Conservation (phyloP, 805 yeast species). For the Spathaspora boniae region DNA sequence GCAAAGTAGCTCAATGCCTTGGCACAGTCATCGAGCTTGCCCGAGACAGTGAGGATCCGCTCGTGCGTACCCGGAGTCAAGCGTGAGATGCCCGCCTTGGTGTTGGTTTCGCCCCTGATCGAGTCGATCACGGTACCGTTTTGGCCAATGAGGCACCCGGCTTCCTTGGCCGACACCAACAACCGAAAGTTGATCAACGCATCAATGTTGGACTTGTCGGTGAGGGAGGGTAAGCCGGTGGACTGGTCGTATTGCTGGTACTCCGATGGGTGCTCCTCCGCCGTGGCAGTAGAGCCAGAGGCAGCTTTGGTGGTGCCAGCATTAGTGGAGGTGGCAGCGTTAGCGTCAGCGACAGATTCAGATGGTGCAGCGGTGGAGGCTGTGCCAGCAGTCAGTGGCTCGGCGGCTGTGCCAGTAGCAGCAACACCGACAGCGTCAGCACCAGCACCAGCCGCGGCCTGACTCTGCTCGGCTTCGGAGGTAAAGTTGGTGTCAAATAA, state of each 20-base stretch:
- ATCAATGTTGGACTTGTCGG: slow-evolving; percentile 22
- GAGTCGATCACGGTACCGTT: slow-evolving; percentile 75
- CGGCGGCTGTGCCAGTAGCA: too few relatives aligned
- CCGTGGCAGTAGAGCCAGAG: too few relatives aligned
- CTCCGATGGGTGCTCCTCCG: slow-evolving; percentile 2
- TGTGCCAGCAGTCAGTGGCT: slow-evolving; percentile 10
- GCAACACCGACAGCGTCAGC: slow-evolving; percentile 1
- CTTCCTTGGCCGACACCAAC: slow-evolving; percentile 78
- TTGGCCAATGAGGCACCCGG: slow-evolving; percentile 87
- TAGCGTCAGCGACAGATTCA: slow-evolving; percentile 3
- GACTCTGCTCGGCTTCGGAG: slow-evolving; percentile 8
- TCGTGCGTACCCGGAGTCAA: slow-evolving; percentile 78
- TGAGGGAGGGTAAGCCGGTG: slow-evolving; percentile 24
- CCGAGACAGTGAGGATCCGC: slow-evolving; percentile 75
- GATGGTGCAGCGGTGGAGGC: slow-evolving; percentile 9
- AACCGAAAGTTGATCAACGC: slow-evolving; percentile 46
- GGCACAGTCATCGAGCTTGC: slow-evolving; percentile 65
- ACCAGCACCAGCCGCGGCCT: slow-evolving; percentile 1
- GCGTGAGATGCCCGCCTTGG: slow-evolving; percentile 84
- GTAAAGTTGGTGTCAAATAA: slow-evolving; percentile 32
- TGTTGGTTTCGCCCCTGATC: slow-evolving; percentile 69
- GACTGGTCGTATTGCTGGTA: slow-evolving; percentile 9
- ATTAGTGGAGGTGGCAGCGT: not conserved
- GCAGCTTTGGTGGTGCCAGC: too few relatives aligned
- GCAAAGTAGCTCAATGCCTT: slow-evolving; percentile 70